A percentile compares a stretch with the other conserved stretches of the same genome.
These are phyloP conservation scores for Starmerella cellae DNA, from an alignment of 805 yeast species.

Conservation along the genomic window DNA sequence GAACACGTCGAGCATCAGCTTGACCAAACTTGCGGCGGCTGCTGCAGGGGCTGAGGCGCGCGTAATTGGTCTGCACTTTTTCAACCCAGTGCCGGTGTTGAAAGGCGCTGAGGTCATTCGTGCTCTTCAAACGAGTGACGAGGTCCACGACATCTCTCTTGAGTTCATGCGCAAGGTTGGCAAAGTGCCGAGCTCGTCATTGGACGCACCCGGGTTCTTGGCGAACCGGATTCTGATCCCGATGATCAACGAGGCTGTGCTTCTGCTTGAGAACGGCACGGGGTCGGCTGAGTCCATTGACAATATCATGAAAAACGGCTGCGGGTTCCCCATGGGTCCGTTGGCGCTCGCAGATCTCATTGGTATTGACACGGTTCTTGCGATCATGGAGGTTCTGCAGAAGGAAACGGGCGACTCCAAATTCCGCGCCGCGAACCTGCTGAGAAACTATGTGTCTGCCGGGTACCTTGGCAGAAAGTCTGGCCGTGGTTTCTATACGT, in stretches of 20 bases:
- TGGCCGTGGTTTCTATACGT: slow-evolving; percentile 34
- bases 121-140: slow-evolving; percentile 32
- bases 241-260: slow-evolving; percentile 34
- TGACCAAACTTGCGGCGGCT: slow-evolving; percentile 34
- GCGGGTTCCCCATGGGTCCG: slow-evolving; percentile 38
- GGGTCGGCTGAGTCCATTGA: slow-evolving; percentile 33
- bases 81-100: slow-evolving; percentile 37
- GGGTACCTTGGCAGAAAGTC: slow-evolving; percentile 32
- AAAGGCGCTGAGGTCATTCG: slow-evolving; percentile 33
- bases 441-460: slow-evolving; percentile 32
- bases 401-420: slow-evolving; percentile 32
- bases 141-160: slow-evolving; percentile 25
- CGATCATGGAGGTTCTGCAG: slow-evolving; percentile 32
- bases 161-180: slow-evolving; percentile 28
- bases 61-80: slow-evolving; percentile 33
- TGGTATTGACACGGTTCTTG: slow-evolving; percentile 34
- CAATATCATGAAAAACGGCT: slow-evolving; percentile 34
- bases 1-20: slow-evolving; percentile 33
- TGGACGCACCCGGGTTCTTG: slow-evolving; percentile 33
- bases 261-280: slow-evolving; percentile 30
- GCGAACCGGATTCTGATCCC: slow-evolving; percentile 34
- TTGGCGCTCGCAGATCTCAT: slow-evolving; percentile 33
- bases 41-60: slow-evolving; percentile 32
- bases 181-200: slow-evolving; percentile 29
- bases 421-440: slow-evolving; percentile 31